These are phyloP conservation scores for Thuidium tamariscinum DNA, from an alignment of 225 moss, liverwort and hornwort genomes.

Conservation along the genomic window DNA sequence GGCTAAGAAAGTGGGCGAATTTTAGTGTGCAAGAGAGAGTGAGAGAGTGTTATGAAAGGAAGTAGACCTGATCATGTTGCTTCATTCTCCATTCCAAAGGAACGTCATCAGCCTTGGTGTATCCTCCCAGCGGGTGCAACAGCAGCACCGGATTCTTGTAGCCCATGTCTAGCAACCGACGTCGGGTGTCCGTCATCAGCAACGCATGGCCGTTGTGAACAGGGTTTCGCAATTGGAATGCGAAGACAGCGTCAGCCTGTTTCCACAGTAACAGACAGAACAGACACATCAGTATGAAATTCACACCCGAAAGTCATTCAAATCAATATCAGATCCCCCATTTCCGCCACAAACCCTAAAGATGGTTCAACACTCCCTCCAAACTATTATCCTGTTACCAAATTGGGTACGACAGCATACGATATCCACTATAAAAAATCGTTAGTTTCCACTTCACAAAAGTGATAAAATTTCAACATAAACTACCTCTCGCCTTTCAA, in stretches of 20 bases:
- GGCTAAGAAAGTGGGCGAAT: not conserved
- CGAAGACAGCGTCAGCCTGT: conserved; percentile 83
- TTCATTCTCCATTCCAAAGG: conserved; percentile 93
- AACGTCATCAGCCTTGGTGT: conserved; percentile 79
- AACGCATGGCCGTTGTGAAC: conserved; percentile 90
- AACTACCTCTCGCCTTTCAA: conserved; percentile 51
- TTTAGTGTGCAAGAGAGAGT: not conserved
- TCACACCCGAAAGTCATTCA: not conserved
- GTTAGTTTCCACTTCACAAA: not conserved
- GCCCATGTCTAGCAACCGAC: conserved; percentile 74
- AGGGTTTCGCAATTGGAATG: conserved; percentile 84
- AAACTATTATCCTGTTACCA: not conserved
- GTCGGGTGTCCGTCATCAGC: conserved; percentile 88
- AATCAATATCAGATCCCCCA: not conserved
- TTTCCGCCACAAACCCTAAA: not conserved
- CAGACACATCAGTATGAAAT: not conserved
- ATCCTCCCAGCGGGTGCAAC: conserved; percentile 79
- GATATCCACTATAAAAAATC: not conserved
- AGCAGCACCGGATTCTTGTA: conserved; percentile 75
- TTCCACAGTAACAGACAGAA: not conserved
- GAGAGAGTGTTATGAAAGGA: not conserved
- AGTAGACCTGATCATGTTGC: conserved; percentile 69
- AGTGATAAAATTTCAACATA: too few relatives aligned
- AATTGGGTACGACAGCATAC: not conserved
- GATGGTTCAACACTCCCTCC: not conserved